Evolutionary conservation across 768 basidiomycete genomes (phyloP).

Genomic region (Kwoniella shandongensis): DNA sequence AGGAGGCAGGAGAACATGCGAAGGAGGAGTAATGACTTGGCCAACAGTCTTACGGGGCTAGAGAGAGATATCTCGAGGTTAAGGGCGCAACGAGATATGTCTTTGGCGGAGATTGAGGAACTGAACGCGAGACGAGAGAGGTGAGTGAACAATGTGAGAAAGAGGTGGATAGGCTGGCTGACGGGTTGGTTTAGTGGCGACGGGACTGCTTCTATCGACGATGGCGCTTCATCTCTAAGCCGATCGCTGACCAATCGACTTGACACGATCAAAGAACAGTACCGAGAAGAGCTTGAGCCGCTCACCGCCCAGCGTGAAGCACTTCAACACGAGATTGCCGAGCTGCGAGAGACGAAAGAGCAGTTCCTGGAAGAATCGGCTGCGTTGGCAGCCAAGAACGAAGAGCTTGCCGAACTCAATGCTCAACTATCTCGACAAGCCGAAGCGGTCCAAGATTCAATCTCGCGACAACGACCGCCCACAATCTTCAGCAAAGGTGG

Average conservation of each 20-base stretch:
- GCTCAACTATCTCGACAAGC: constrained; percentile 76
- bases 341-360: constrained; percentile 82
- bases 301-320: constrained; percentile 78
- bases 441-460: constrained; percentile 57
- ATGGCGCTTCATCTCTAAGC: constrained; percentile 50
- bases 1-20: constrained; percentile 73
- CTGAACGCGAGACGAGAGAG: constrained; percentile 66
- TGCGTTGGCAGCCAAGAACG: constrained; percentile 84
- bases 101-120: constrained; percentile 90
- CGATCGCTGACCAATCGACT: constrained; percentile 80
- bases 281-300: constrained; percentile 80
- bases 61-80: constrained; percentile 84
- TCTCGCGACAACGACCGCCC: constrained; percentile 36
- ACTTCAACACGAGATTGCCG: constrained; percentile 74
- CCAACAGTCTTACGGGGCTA: constrained; percentile 70
- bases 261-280: constrained; percentile 81
- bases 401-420: constrained; percentile 84
- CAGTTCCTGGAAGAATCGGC: constrained; percentile 88
- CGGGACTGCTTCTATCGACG: constrained; percentile 8
- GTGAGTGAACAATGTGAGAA: constrained; percentile 56
- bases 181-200: constrained; percentile 1
- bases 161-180: not conserved
- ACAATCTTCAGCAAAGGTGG: constrained; percentile 30
- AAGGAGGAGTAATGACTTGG: constrained; percentile 74
- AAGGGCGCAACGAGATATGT: constrained; percentile 84